Evolutionary conservation across 495 filamentous ascomycete genomes (phyloP).

Genomic region (Penicillium angulare): DNA sequence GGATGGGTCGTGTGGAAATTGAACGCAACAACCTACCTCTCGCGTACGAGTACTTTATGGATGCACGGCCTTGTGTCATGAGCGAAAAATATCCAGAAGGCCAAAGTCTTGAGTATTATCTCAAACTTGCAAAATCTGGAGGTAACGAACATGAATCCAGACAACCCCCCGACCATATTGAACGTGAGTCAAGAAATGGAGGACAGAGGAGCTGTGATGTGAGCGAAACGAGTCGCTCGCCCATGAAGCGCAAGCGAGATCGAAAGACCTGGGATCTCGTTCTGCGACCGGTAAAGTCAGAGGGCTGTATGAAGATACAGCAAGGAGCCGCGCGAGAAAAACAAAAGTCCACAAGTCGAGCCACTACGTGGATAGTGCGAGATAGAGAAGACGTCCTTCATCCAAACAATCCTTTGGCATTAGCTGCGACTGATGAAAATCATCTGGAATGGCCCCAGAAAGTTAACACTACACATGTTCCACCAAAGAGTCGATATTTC

Average conservation of each 20-base stretch:
- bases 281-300: not conserved
- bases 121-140: not conserved
- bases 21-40: not conserved
- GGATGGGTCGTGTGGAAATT: conserved; percentile 12
- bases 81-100: not conserved
- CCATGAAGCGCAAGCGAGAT: conserved; percentile 6
- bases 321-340: not conserved
- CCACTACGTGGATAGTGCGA: not conserved
- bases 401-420: not conserved
- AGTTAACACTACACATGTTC: not conserved
- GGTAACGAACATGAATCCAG: not conserved
- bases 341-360: not conserved
- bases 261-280: not conserved
- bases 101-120: conserved; percentile 1
- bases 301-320: too few relatives aligned
- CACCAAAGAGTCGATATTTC: not conserved
- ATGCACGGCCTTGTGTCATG: conserved; percentile 4
- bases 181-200: too few relatives aligned
- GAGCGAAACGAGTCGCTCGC: not conserved
- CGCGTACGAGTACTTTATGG: conserved; percentile 5
- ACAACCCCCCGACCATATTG: not conserved
- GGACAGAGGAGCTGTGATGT: not conserved
- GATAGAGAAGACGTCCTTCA: not conserved
- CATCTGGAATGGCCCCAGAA: not conserved
- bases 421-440: not conserved